Conservation (phyloP, 257 asterid genomes). For the Solanum dulcamara region DNA sequence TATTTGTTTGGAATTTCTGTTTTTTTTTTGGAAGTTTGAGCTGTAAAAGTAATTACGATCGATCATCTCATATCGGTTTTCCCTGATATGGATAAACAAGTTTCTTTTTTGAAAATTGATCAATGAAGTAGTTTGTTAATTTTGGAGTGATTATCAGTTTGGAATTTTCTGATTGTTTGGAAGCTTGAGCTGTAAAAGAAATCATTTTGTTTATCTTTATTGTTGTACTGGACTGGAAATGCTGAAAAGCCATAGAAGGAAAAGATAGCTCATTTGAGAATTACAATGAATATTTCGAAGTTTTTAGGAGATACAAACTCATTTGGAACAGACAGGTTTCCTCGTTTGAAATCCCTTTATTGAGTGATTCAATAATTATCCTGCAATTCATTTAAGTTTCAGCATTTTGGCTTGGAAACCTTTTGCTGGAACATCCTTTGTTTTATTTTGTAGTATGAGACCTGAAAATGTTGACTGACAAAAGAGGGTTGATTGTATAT, state of each 20-base stretch:
- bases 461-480: too few relatives aligned
- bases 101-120: neutral
- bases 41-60: neutral
- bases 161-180: too few relatives aligned
- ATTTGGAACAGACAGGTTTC: neutral
- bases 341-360: neutral
- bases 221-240: neutral
- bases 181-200: neutral
- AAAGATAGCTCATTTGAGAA: neutral
- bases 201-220: neutral
- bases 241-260: neutral
- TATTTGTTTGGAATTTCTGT: neutral
- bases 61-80: constrained; percentile 56
- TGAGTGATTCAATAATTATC: neutral
- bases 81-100: constrained; percentile 92
- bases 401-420: neutral
- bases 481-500: neutral
- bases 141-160: too few relatives aligned
- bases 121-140: too few relatives aligned
- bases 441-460: too few relatives aligned
- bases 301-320: neutral
- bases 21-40: neutral
- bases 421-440: neutral
- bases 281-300: neutral
- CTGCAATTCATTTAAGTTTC: neutral